Conservation (phyloP, 768 basidiomycete species). For the Calocybe gangraenosa region DNA sequence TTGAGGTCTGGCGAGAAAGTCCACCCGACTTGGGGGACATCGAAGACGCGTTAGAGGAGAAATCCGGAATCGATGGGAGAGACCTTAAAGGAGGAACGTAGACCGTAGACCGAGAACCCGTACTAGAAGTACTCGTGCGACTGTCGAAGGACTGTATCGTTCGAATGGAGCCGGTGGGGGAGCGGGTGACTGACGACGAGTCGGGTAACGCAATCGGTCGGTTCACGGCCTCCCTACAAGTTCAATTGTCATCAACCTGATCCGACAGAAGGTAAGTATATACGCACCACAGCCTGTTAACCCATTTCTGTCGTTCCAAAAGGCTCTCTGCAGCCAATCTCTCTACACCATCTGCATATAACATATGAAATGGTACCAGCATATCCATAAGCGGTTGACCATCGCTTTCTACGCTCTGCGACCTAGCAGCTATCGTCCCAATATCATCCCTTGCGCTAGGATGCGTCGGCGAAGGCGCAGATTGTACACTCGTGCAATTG, state of each 20-base stretch:
- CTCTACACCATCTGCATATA: slow-evolving; percentile 89
- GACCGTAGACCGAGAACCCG: slow-evolving; percentile 66
- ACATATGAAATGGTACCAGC: slow-evolving; percentile 85
- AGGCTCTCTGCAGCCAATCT: slow-evolving; percentile 86
- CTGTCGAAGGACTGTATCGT: slow-evolving; percentile 63
- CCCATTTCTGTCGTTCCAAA: slow-evolving; percentile 85
- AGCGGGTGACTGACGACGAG: slow-evolving; percentile 46
- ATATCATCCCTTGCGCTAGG: slow-evolving; percentile 81
- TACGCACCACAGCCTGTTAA: slow-evolving; percentile 81
- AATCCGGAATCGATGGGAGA: slow-evolving; percentile 68
- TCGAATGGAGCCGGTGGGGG: slow-evolving; percentile 56
- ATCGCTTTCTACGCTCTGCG: slow-evolving; percentile 48
- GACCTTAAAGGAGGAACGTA: slow-evolving; percentile 74
- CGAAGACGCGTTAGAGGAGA: slow-evolving; percentile 30
- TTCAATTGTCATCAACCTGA: slow-evolving; percentile 2
- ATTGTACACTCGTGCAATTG: slow-evolving; percentile 83
- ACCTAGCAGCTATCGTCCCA: slow-evolving; percentile 75
- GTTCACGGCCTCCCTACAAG: slow-evolving; percentile 72
- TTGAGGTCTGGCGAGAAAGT: slow-evolving; percentile 37
- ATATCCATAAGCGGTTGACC: slow-evolving; percentile 58
- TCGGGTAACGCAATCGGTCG: slow-evolving; percentile 42
- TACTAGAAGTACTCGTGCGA: slow-evolving; percentile 36
- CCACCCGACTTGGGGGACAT: slow-evolving; percentile 20
- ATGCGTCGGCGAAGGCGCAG: slow-evolving; percentile 77
- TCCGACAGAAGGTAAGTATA: slow-evolving; percentile 7